Evolutionary conservation across 116 monocot genomes (phyloP), one percentile per base, ranked within the genome.

Genomic region (Phalaenopsis hybrid): DNA sequence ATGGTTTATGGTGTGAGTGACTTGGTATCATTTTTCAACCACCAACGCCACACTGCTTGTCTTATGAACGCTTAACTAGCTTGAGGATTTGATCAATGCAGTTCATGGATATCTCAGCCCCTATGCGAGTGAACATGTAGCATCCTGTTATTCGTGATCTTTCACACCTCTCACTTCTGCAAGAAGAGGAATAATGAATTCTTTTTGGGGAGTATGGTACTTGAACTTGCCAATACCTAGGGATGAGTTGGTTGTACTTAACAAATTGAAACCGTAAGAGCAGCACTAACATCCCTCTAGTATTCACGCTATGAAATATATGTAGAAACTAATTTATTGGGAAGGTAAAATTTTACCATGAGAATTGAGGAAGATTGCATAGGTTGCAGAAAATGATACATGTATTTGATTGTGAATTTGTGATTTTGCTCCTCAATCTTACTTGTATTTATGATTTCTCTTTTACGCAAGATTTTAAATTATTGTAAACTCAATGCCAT

Each of bases 251-350:
- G 61, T n/a, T 61, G 4, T 21, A 20, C 1, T 61, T 61, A 1
- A 21, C 61, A 61, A 20, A 61, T 61, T 61, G n/a, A 8, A 61
- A 61, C 4, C 7, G 18, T 20, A 4, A 61, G 21, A 61, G n/a
- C 9, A 3, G 61, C 20, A 61, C 61, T 61, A 61, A 61, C 9
- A 21, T 61, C 4, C 7, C 21, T 61, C 57, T 57, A 57, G 13
- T 57, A 57, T 13, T 13, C 17, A 21, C 5, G 9, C 7, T 61
- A 8, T 61, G 61, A 61, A 61, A 20, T n/a, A 1, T 61, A 61
- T 61, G 61, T 61, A 21, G 61, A 21, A 61, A 61, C 59, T 61
- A 61, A 61, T 61, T 61, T n/a, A 61, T n/a, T 61, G 61, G 61
- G 9, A 61, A 20, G 5, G 61, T 61, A 11, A 51, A 51, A 51